Evolutionary conservation across 2,329 filamentous ascomycete genomes (phyloP).

Genomic region (Phyllosticta citribraziliensis): DNA sequence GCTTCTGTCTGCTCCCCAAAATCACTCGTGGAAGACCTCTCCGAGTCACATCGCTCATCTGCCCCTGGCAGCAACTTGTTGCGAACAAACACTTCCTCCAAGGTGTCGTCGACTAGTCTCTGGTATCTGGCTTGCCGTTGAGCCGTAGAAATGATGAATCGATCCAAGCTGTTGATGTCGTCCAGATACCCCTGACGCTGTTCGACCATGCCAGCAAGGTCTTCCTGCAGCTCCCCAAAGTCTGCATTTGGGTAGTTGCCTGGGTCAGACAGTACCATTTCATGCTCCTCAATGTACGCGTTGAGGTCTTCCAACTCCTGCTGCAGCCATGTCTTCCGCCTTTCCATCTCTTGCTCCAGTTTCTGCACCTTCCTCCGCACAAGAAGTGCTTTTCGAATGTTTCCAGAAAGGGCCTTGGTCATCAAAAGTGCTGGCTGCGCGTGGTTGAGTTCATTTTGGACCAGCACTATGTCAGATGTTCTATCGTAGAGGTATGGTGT

Average conservation of each 20-base stretch:
- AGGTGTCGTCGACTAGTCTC: background rate
- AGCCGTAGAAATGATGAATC: background rate
- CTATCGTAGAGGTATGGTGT: background rate
- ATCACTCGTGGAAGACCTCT: background rate
- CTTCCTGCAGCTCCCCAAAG: background rate
- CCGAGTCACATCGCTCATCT: background rate
- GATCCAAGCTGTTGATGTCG: background rate
- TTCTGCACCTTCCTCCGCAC: background rate
- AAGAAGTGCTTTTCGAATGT: background rate
- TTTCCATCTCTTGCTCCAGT: background rate
- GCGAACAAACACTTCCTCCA: background rate
- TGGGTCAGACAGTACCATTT: background rate
- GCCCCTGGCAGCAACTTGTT: background rate
- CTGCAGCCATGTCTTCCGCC: background rate
- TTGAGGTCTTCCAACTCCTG: background rate
- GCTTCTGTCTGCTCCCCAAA: background rate
- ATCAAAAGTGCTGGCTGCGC: background rate
- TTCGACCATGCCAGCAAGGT: background rate
- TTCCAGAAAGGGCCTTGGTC: background rate
- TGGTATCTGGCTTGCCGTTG: background rate
- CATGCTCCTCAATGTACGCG: background rate
- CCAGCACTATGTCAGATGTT: background rate
- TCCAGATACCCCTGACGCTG: background rate
- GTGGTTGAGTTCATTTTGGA: background rate
- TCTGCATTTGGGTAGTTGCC: background rate